Evolutionary conservation across 305 asterid species (phyloP).

Genomic region (Lippia alba): DNA sequence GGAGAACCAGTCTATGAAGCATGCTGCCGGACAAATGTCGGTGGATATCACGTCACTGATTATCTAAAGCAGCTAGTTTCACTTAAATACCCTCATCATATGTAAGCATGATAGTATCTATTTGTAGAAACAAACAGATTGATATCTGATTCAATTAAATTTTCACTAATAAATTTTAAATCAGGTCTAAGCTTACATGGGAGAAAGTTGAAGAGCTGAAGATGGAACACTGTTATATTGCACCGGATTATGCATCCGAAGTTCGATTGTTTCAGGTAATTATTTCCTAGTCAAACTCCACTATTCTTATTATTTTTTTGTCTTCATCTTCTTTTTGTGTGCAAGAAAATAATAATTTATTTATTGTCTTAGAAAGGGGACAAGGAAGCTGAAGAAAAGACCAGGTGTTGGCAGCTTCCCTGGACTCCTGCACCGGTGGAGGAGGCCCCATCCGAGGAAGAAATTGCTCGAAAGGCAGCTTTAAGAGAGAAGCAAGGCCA

Average conservation of each 20-base stretch:
- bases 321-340: conserved; percentile 22
- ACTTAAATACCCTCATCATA: conserved; percentile 94
- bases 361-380: conserved; percentile 64
- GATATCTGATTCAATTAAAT: conserved; percentile 31
- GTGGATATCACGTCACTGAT: conserved; percentile 96
- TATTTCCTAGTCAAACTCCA: conserved; percentile 19
- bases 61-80: conserved; percentile 96
- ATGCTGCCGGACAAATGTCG: conserved; percentile 90
- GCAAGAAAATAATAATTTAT: conserved; percentile 30
- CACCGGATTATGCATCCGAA: conserved; percentile 81
- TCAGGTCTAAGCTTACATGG: conserved; percentile 90
- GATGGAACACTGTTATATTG: conserved; percentile 93
- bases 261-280: conserved; percentile 81
- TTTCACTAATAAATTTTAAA: conserved; percentile 38
- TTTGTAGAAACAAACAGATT: conserved; percentile 18
- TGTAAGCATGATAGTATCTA: conserved; percentile 55
- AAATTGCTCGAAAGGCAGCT: conserved; percentile 97
- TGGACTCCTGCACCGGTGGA: conserved; percentile 92
- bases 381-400: conserved; percentile 83
- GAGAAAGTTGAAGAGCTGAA: conserved; percentile 97
- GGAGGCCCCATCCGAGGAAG: conserved; percentile 97
- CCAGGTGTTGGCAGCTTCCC: conserved; percentile 93
- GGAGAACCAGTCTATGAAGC: conserved; percentile 98
- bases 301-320: not conserved
- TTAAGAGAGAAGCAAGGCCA: conserved; percentile 96